Conservation (phyloP, 768 basidiomycete genomes). For the Serendipita vermifera region DNA sequence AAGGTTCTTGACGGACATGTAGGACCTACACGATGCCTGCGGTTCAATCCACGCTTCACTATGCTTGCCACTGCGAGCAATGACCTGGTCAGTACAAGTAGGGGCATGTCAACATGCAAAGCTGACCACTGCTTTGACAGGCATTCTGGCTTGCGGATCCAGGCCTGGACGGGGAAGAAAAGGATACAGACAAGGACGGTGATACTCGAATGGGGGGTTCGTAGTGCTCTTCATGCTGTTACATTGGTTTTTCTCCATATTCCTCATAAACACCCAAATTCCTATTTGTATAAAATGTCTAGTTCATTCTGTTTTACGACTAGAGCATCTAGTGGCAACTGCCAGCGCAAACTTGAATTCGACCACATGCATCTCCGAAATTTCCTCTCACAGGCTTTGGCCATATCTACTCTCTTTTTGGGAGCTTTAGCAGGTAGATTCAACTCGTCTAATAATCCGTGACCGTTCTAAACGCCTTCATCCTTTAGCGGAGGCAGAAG, state of each 20-base stretch:
- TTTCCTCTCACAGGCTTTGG: background rate
- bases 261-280: background rate
- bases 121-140: slow-evolving; percentile 22
- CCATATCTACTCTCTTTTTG: background rate
- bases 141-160: slow-evolving; percentile 59
- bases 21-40: slow-evolving; percentile 72
- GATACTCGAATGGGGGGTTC: background rate
- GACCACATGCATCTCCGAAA: slow-evolving; percentile 5
- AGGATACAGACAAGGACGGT: slow-evolving; percentile 27
- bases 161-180: slow-evolving; percentile 48
- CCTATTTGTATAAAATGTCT: too few relatives aligned
- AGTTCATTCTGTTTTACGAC: background rate
- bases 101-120: slow-evolving; percentile 32
- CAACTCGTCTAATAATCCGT: background rate
- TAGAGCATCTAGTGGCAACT: background rate
- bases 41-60: slow-evolving; percentile 76
- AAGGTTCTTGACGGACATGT: slow-evolving; percentile 61
- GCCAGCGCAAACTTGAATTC: slow-evolving; percentile 4
- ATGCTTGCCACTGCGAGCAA: slow-evolving; percentile 81
- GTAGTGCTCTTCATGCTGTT: too few relatives aligned
- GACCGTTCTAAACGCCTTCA: too few relatives aligned
- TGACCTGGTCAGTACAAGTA: slow-evolving; percentile 49
- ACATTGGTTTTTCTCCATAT: background rate
- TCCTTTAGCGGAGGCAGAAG: too few relatives aligned
- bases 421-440: background rate